A percentile compares a stretch with the other conserved stretches of the same genome.
Conservation (phyloP, 2,329 filamentous ascomycete species). For the Cladosporium sp. region DNA sequence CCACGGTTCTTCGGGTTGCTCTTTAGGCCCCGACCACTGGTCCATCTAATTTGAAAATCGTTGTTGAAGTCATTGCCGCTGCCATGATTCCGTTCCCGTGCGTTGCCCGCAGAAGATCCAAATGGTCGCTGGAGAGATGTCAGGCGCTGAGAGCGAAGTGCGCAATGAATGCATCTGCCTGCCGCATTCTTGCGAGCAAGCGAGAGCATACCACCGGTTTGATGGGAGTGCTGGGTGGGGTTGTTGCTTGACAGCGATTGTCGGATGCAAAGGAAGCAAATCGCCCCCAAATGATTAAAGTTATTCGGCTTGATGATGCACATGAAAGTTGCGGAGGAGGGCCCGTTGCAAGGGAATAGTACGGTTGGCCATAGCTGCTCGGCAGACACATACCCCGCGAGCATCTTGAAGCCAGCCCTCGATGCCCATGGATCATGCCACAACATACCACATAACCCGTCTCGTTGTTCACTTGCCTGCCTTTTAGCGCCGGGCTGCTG, state of each 20-base stretch:
- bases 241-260: neutral
- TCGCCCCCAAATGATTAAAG: neutral
- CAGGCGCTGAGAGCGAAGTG: constrained; percentile 29
- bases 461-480: neutral
- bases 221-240: neutral
- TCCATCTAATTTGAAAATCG: neutral
- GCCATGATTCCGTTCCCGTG: neutral
- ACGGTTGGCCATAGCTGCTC: neutral
- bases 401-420: neutral
- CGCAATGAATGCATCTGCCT: constrained; percentile 38
- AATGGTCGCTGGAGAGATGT: constrained; percentile 29
- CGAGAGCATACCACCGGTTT: constrained; percentile 14
- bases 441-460: neutral
- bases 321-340: constrained; percentile 4
- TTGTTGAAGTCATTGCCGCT: neutral
- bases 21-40: neutral
- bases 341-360: neutral
- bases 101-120: constrained; percentile 6
- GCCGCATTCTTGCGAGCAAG: constrained; percentile 15
- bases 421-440: neutral
- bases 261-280: neutral
- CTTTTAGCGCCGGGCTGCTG: neutral
- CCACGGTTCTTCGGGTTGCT: neutral
- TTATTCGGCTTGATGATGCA: neutral
- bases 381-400: neutral